phyloP scores from a whole-genome alignment of 306 rosid genomes.

The Sphenostylis stenocarpa region DNA sequence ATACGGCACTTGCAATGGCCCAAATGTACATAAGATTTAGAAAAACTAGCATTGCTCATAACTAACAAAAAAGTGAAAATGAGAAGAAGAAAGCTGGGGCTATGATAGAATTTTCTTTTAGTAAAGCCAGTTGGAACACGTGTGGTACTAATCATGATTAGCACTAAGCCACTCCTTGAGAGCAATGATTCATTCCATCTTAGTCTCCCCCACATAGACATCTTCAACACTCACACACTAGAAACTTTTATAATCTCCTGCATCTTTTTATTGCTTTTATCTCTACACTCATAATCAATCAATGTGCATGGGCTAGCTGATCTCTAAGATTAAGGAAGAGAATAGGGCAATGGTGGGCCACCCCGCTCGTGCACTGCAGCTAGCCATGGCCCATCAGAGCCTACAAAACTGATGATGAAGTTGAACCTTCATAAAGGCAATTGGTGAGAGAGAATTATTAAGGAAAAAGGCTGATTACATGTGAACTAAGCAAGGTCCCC shows the following conservation, averaged over 20 bases:
- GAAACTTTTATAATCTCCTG: slow-evolving; percentile 18
- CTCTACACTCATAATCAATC: slow-evolving; percentile 35
- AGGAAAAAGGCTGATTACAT: slow-evolving; percentile 21
- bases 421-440: slow-evolving; percentile 37
- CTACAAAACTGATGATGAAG: slow-evolving; percentile 38
- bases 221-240: slow-evolving; percentile 26
- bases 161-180: slow-evolving; percentile 62
- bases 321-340: slow-evolving; percentile 32
- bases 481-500: slow-evolving; percentile 50
- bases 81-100: slow-evolving; percentile 20
- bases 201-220: slow-evolving; percentile 48
- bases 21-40: not conserved
- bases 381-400: slow-evolving; percentile 51
- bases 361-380: slow-evolving; percentile 83
- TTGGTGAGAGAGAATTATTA: slow-evolving; percentile 35
- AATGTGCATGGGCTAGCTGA: slow-evolving; percentile 34
- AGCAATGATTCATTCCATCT: slow-evolving; percentile 74
- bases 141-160: slow-evolving; percentile 87
- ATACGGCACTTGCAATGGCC: slow-evolving; percentile 28
- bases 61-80: slow-evolving; percentile 24
- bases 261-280: not conserved
- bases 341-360: slow-evolving; percentile 51
- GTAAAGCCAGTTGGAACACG: slow-evolving; percentile 84
- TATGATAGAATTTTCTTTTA: slow-evolving; percentile 26
- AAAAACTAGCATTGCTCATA: slow-evolving; percentile 23